A percentile compares a stretch with the other conserved stretches of the same genome.
Conservation (phyloP, 495 filamentous ascomycete species). For the Penicillium coprophilum region DNA sequence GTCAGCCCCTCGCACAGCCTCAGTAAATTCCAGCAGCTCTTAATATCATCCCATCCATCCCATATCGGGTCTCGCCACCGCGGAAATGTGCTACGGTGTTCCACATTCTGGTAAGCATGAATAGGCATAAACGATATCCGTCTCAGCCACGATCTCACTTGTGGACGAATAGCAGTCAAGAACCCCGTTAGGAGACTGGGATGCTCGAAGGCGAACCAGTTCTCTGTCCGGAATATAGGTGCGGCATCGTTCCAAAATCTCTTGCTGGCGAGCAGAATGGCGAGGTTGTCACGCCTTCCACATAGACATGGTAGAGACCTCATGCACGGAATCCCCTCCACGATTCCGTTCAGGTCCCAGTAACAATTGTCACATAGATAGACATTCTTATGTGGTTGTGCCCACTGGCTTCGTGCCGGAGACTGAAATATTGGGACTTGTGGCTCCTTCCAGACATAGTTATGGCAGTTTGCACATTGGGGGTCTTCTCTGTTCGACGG, state of each 20-base stretch:
- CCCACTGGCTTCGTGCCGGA: constrained; percentile 27
- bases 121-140: constrained; percentile 1
- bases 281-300: constrained; percentile 18
- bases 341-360: constrained; percentile 10
- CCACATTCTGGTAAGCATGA: not conserved
- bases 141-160: constrained; percentile 17
- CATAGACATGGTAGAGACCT: constrained; percentile 23
- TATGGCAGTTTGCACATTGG: constrained; percentile 2
- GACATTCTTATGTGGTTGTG: constrained; percentile 12
- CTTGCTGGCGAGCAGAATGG: constrained; percentile 24
- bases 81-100: not conserved
- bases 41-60: constrained; percentile 5
- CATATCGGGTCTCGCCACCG: not conserved
- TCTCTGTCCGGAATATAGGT: constrained; percentile 30
- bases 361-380: constrained; percentile 31
- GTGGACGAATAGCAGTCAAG: constrained; percentile 14
- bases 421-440: constrained; percentile 5
- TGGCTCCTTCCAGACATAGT: not conserved
- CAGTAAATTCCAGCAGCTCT: constrained; percentile 8
- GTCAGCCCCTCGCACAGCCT: constrained; percentile 11
- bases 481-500: not conserved
- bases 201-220: constrained; percentile 31
- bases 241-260: constrained; percentile 26
- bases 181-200: constrained; percentile 19
- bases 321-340: not conserved